Evolutionary conservation across 768 basidiomycete species (phyloP).

Genomic region (Lentinula detonsa): DNA sequence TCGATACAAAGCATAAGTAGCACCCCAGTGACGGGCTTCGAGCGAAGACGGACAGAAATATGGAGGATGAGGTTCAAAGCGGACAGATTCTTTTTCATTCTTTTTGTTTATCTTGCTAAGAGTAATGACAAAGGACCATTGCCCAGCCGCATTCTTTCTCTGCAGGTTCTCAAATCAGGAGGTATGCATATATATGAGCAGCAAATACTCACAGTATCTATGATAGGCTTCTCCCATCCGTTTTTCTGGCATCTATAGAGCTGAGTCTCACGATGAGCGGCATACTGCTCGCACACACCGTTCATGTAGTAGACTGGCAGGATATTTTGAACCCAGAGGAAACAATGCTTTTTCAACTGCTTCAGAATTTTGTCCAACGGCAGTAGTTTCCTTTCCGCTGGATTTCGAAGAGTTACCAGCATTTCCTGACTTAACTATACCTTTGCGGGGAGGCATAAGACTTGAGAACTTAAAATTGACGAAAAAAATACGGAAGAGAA

Average conservation of each 20-base stretch:
- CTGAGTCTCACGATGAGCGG: background rate
- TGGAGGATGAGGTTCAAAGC: constrained; percentile 69
- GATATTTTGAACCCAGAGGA: constrained; percentile 81
- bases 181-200: background rate
- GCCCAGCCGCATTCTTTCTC: constrained; percentile 39
- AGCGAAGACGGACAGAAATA: constrained; percentile 58
- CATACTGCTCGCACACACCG: constrained; percentile 34
- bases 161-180: constrained; percentile 19
- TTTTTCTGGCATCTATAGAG: constrained; percentile 71
- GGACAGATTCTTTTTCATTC: constrained; percentile 60
- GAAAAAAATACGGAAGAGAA: too few relatives aligned
- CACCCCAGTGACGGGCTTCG: constrained; percentile 90
- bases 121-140: constrained; percentile 59
- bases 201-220: constrained; percentile 62
- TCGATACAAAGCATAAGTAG: constrained; percentile 81
- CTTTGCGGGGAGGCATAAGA: constrained; percentile 61
- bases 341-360: constrained; percentile 56
- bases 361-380: constrained; percentile 8
- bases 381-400: constrained; percentile 17
- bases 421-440: constrained; percentile 84
- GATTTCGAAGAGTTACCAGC: constrained; percentile 81
- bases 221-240: constrained; percentile 79
- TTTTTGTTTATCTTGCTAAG: constrained; percentile 68
- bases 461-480: background rate
- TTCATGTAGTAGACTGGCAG: constrained; percentile 74